Conservation (phyloP, 441 rosid species). For the Gossypium lobatum region DNA sequence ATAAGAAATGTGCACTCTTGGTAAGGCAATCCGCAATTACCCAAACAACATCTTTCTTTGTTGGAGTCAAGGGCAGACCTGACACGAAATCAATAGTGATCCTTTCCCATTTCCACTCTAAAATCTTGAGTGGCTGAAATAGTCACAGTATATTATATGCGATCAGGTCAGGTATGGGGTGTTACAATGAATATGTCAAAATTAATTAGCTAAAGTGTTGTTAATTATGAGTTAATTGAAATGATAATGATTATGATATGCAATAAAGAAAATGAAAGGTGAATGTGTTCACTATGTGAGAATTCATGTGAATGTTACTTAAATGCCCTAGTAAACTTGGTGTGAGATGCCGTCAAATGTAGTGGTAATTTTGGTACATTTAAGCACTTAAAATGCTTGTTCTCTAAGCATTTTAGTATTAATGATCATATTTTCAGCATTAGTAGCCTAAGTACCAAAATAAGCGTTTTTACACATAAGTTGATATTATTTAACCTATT, state of each 20-base stretch:
- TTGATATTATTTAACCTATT: not conserved
- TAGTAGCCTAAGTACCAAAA: not conserved
- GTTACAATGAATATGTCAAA: not conserved
- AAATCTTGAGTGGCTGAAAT: not conserved
- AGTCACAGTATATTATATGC: not conserved
- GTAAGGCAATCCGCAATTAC: not conserved
- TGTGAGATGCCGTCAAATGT: not conserved
- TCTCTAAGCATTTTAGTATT: not conserved
- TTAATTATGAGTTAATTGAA: not conserved
- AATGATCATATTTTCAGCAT: not conserved
- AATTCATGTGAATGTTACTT: not conserved
- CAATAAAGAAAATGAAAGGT: not conserved
- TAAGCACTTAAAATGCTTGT: not conserved
- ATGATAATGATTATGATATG: not conserved
- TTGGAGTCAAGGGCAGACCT: not conserved
- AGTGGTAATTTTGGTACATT: not conserved
- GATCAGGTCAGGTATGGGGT: not conserved
- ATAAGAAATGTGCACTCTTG: not conserved
- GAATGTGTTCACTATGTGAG: not conserved
- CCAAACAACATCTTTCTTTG: not conserved
- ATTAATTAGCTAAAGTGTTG: not conserved
- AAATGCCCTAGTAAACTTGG: not conserved
- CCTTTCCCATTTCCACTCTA: not conserved
- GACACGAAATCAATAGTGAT: not conserved
- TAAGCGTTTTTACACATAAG: not conserved